Evolutionary conservation across 73 alveolate species (phyloP).

Genomic region (Uronychia binucleata): DNA sequence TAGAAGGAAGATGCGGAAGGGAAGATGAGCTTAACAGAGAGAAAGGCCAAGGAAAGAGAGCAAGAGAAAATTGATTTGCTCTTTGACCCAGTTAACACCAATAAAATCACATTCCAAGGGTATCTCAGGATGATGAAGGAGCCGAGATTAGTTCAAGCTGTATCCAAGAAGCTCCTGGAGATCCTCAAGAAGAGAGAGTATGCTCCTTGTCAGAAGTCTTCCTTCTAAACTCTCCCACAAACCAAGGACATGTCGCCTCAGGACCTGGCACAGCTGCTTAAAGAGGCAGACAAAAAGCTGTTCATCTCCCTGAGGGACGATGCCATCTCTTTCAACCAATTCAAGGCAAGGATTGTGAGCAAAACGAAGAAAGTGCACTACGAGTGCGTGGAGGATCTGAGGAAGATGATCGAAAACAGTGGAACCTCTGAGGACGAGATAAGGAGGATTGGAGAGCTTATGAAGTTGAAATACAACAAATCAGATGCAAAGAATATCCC

Average conservation of each 20-base stretch:
- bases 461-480: conserved; percentile 23
- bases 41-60: no score
- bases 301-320: conserved; percentile 25
- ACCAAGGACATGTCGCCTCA: background rate
- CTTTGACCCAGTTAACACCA: conserved; percentile 4
- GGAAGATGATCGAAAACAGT: conserved; percentile 11
- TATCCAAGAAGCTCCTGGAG: background rate
- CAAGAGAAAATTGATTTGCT: background rate
- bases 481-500: conserved; percentile 13
- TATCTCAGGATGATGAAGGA: conserved; percentile 34
- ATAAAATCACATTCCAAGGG: conserved; percentile 9
- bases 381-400: conserved; percentile 48
- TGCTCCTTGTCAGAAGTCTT: background rate
- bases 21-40: no score
- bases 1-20: no score
- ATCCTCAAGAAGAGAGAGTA: background rate
- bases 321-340: conserved; percentile 23
- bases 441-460: conserved; percentile 16
- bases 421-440: background rate
- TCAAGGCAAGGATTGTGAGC: conserved; percentile 42
- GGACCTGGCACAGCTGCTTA: conserved; percentile 15
- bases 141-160: conserved; percentile 9
- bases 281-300: conserved; percentile 43
- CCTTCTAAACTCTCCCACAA: background rate
- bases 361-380: conserved; percentile 42